Percentiles rank a stretch among this genome's conserved stretches.
phyloP scores from a whole-genome alignment of 208 protist species.

The Leishmania amazonensis region DNA sequence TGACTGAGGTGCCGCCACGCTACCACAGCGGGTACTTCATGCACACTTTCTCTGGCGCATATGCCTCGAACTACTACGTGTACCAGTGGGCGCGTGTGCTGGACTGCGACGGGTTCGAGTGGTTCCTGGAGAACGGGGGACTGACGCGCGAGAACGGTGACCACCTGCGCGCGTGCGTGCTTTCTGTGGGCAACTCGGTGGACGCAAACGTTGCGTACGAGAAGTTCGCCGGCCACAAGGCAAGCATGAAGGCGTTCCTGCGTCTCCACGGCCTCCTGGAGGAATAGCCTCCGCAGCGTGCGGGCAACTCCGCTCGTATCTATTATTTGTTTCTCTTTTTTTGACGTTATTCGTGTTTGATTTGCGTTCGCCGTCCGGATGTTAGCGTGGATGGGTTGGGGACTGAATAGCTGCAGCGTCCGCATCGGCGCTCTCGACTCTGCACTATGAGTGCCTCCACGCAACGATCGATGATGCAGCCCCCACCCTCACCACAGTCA shows the following conservation, averaged over 20 bases:
- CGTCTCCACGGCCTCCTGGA: constrained; percentile 23
- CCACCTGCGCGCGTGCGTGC: constrained; percentile 66
- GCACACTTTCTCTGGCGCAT: constrained; percentile 75
- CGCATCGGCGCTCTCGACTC: neutral
- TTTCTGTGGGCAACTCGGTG: constrained; percentile 56
- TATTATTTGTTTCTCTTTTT: neutral
- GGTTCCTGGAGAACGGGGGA: constrained; percentile 66
- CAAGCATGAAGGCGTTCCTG: constrained; percentile 41
- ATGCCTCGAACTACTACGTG: constrained; percentile 70
- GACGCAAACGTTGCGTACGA: constrained; percentile 50
- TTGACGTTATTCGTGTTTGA: neutral
- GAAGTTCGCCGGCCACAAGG: constrained; percentile 37
- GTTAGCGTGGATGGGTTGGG: neutral
- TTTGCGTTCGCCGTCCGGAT: neutral
- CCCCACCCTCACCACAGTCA: neutral
- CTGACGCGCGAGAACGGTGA: constrained; percentile 58
- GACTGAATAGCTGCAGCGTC: neutral
- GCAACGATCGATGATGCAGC: neutral
- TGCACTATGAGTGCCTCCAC: neutral
- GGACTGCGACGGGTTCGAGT: constrained; percentile 64
- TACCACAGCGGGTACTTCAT: constrained; percentile 58
- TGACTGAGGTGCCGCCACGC: constrained; percentile 32
- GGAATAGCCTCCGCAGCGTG: neutral
- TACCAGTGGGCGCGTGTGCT: constrained; percentile 78
- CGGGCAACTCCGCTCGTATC: neutral